These are phyloP conservation scores for Breviolum minutum DNA, from an alignment of 73 alveolate species.

Conservation along the genomic window DNA sequence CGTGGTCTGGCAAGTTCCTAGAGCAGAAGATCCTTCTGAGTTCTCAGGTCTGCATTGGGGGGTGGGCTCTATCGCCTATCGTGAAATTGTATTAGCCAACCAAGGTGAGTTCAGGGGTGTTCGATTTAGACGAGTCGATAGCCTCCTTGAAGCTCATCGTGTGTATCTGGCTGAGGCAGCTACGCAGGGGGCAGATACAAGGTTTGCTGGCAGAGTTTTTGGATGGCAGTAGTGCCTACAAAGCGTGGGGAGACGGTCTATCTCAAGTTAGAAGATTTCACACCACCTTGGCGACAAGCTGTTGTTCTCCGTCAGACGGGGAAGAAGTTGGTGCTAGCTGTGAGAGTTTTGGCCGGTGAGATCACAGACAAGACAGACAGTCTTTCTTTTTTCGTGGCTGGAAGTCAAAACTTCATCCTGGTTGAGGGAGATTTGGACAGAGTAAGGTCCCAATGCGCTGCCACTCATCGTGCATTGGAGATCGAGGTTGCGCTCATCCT, in stretches of 20 bases:
- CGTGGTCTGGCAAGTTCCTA: too few species aligned
- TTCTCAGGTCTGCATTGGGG: too few species aligned
- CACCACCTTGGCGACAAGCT: slow-evolving; percentile 17
- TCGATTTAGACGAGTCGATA: too few species aligned
- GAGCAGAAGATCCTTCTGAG: too few species aligned
- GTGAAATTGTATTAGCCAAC: too few species aligned
- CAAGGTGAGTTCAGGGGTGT: too few species aligned
- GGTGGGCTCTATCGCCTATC: too few species aligned
- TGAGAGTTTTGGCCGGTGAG: background rate
- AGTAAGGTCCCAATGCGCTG: background rate
- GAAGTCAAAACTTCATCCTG: background rate
- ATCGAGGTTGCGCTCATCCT: background rate
- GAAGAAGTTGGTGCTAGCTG: background rate
- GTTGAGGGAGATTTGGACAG: background rate
- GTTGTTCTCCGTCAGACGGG: background rate
- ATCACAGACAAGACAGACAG: background rate
- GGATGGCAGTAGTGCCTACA: too few species aligned
- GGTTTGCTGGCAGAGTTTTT: too few species aligned
- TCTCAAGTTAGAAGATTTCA: background rate
- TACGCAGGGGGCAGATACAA: too few species aligned
- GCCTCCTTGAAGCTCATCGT: too few species aligned
- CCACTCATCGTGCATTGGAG: background rate
- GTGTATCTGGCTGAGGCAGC: too few species aligned
- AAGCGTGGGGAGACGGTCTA: background rate
- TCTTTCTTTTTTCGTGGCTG: background rate